phyloP scores from a whole-genome alignment of 148 eudicot genomes.

The Cornus kousa region DNA sequence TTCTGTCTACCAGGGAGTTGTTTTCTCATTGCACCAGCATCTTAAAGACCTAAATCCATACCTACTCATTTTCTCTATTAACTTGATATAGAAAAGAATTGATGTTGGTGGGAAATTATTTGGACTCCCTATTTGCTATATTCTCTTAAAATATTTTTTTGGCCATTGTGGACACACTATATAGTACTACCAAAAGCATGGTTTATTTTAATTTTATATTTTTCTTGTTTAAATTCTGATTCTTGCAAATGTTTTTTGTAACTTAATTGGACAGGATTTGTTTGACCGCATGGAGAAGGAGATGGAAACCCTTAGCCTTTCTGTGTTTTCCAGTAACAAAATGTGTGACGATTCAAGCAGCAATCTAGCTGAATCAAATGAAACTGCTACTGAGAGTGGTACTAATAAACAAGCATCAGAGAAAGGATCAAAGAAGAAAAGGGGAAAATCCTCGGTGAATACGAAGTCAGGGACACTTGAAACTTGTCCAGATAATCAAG shows the following conservation, averaged over 20 bases:
- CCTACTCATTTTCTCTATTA: no score
- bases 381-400: slow-evolving; percentile 41
- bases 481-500: slow-evolving; percentile 57
- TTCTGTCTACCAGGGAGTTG: neutral
- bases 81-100: no score
- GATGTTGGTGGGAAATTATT: no score
- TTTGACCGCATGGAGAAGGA: slow-evolving; percentile 76
- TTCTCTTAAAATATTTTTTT: neutral
- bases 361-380: slow-evolving; percentile 48
- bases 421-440: slow-evolving; percentile 83
- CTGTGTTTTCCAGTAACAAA: slow-evolving; percentile 35
- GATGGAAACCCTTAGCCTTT: slow-evolving; percentile 45
- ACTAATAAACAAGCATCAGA: slow-evolving; percentile 50
- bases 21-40: neutral
- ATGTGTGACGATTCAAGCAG: slow-evolving; percentile 42
- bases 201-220: neutral
- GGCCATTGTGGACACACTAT: neutral
- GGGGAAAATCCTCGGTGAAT: slow-evolving; percentile 67
- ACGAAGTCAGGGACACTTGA: slow-evolving; percentile 45
- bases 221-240: slow-evolving; percentile 3
- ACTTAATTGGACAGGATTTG: slow-evolving; percentile 45
- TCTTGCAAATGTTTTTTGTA: slow-evolving; percentile 1
- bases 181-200: neutral
- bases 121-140: no score
- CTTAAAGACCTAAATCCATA: neutral